A percentile compares a stretch with the other conserved stretches of the same genome.
Evolutionary conservation across 345 rosid genomes (phyloP).

Genomic region (Rubroshorea leprosula): DNA sequence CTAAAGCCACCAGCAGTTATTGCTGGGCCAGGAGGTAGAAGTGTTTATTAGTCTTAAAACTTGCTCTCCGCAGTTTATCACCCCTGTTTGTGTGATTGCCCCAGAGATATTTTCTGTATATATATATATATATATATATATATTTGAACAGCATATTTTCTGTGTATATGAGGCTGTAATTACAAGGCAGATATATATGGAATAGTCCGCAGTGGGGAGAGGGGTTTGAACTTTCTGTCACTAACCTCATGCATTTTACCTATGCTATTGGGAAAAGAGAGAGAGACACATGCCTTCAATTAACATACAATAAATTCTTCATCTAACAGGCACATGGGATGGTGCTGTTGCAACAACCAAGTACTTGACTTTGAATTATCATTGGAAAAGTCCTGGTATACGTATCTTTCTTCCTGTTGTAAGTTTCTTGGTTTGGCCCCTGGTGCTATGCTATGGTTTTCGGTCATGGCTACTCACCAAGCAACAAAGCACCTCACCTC

Average conservation of each 20-base stretch:
- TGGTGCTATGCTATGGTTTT: not conserved
- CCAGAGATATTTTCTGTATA: no score
- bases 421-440: not conserved
- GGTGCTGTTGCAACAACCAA: not conserved
- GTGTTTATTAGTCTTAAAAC: no score
- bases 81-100: no score
- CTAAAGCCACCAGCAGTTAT: no score
- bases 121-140: no score
- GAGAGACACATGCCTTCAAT: not conserved
- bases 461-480: not conserved
- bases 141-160: no score
- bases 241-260: not conserved
- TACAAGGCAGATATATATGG: no score
- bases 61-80: no score
- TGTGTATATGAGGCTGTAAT: no score
- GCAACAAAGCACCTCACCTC: not conserved
- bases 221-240: not conserved
- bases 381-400: not conserved
- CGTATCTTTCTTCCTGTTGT: not conserved
- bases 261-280: not conserved
- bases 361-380: not conserved
- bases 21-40: no score
- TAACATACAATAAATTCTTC: constrained; percentile 23
- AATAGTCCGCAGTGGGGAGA: no score
- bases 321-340: constrained; percentile 31